A percentile compares a stretch with the other conserved stretches of the same genome.
Conservation (phyloP, 2,329 filamentous ascomycete genomes). For the Exophiala mesophila region DNA sequence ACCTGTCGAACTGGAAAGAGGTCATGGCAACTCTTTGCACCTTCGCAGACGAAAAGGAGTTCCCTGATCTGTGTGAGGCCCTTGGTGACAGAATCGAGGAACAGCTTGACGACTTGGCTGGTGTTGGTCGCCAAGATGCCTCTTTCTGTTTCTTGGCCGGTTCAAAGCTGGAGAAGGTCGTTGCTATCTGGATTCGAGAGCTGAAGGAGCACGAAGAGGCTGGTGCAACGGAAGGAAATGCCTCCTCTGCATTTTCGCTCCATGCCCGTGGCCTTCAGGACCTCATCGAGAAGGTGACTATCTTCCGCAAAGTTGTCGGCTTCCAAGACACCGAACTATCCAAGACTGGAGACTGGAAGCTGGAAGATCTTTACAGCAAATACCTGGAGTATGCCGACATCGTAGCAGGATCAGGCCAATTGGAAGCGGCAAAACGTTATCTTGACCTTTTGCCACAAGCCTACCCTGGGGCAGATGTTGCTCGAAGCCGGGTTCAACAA, state of each 20-base stretch:
- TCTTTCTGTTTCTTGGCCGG: conserved; percentile 95
- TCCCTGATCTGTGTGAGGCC: conserved; percentile 89
- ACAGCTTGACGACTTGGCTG: conserved; percentile 51
- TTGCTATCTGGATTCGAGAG: conserved; percentile 88
- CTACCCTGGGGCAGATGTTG: conserved; percentile 82
- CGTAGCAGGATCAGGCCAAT: conserved; percentile 80
- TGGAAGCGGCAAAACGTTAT: conserved; percentile 84
- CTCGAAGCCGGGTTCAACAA: conserved; percentile 76
- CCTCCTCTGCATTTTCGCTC: conserved; percentile 82
- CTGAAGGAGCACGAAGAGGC: conserved; percentile 77
- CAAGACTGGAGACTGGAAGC: conserved; percentile 78
- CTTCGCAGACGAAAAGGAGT: conserved; percentile 84
- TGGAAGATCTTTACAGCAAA: conserved; percentile 82
- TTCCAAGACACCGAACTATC: conserved; percentile 73
- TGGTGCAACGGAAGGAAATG: conserved; percentile 62
- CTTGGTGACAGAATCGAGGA: conserved; percentile 88
- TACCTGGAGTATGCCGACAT: conserved; percentile 98
- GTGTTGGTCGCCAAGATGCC: conserved; percentile 69
- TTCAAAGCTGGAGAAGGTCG: conserved; percentile 95
- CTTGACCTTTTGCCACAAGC: conserved; percentile 76
- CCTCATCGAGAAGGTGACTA: conserved; percentile 96
- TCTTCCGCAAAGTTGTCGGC: conserved; percentile 90
- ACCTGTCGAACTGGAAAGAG: conserved; percentile 91
- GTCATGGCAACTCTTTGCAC: conserved; percentile 94
- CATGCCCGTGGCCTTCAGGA: conserved; percentile 83